These are phyloP conservation scores for Herpetomonas muscarum DNA, from an alignment of 208 protist genomes.

Conservation along the genomic window DNA sequence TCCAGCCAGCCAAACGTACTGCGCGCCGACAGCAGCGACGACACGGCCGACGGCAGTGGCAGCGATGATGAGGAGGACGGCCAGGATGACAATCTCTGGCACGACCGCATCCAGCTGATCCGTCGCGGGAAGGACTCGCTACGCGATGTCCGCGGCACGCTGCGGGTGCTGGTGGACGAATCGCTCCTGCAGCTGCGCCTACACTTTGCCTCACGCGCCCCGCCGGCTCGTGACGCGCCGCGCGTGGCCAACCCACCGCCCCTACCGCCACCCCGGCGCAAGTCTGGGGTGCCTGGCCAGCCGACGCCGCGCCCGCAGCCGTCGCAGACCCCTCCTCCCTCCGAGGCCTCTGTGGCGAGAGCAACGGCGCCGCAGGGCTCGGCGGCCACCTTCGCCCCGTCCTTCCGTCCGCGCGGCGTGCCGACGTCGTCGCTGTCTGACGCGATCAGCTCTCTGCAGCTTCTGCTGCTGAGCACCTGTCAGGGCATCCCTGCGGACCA, in stretches of 20 bases:
- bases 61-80: too few species aligned
- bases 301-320: too few species aligned
- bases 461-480: slow-evolving; percentile 67
- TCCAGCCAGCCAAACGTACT: too few species aligned
- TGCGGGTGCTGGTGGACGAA: slow-evolving; percentile 34
- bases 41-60: too few species aligned
- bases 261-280: too few species aligned
- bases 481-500: slow-evolving; percentile 16
- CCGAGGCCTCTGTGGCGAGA: not conserved
- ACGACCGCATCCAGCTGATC: too few species aligned
- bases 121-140: slow-evolving; percentile 10
- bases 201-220: too few species aligned
- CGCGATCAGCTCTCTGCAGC: slow-evolving; percentile 59
- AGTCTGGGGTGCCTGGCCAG: too few species aligned
- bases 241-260: too few species aligned
- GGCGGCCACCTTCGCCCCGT: not conserved
- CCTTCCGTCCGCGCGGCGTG: slow-evolving; percentile 3
- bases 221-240: too few species aligned
- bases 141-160: slow-evolving; percentile 28
- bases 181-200: slow-evolving; percentile 21
- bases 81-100: too few species aligned
- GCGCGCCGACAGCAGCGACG: too few species aligned
- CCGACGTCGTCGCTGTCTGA: slow-evolving; percentile 34
- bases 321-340: not conserved
- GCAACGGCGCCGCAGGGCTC: not conserved